Evolutionary conservation across 192 early-diverging fungal genomes (phyloP).

Genomic region (Umbelopsis vinacea): DNA sequence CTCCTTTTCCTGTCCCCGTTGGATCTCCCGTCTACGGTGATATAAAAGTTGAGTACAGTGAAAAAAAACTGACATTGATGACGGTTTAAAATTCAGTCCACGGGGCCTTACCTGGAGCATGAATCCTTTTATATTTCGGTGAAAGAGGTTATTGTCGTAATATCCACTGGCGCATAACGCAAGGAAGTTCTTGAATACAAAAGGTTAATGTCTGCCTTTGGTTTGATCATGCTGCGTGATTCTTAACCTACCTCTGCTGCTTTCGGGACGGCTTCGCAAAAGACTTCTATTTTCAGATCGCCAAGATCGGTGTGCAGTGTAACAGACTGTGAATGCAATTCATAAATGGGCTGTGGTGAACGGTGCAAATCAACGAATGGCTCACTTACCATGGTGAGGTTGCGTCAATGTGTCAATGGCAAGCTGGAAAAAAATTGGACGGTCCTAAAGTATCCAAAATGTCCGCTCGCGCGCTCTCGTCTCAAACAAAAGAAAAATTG

Average conservation of each 20-base stretch:
- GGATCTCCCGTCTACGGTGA: conserved; percentile 78
- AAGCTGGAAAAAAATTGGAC: neutral
- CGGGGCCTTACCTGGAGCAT: conserved; percentile 69
- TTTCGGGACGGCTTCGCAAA: conserved; percentile 85
- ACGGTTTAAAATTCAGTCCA: too few relatives aligned
- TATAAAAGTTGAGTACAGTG: neutral
- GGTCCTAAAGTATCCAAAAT: too few relatives aligned
- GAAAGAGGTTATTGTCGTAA: conserved; percentile 87
- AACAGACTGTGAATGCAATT: conserved; percentile 61
- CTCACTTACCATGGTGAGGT: neutral
- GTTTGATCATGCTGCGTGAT: neutral
- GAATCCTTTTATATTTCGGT: conserved; percentile 85
- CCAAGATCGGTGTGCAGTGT: conserved; percentile 93
- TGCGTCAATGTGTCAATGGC: neutral
- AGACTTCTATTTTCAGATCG: conserved; percentile 93
- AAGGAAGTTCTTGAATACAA: conserved; percentile 82
- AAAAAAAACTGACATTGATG: neutral
- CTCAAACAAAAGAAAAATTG: too few relatives aligned
- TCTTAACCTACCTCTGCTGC: conserved; percentile 68
- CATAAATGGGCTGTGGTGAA: neutral
- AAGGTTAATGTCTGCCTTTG: neutral
- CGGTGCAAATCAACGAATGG: neutral
- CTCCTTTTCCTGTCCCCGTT: conserved; percentile 85
- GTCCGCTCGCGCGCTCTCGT: too few relatives aligned
- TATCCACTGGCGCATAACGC: conserved; percentile 94